Base-by-base conservation (phyloP, 108 stramenopile species). In the Skeletonema marinoi region DNA sequence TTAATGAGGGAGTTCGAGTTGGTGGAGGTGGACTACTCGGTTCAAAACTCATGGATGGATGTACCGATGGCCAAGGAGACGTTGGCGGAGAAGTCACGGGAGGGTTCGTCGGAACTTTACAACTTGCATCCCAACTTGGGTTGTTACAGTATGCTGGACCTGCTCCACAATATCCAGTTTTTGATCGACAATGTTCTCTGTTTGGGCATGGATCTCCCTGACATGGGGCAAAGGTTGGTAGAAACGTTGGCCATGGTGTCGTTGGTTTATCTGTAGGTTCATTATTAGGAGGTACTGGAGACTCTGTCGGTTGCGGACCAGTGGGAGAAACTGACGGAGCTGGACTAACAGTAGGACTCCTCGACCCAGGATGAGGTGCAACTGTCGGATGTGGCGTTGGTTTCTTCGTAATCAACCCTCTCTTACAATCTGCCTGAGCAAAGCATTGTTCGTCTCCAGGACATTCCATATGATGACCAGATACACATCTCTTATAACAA, bases 361-460 rank as follows among this genome's bases (percentile, higher is more conserved):
- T 48, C 19, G 78, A 68, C 63, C 78, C 78, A 0, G 41, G 21
- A 33, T 68, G 29, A 33, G 51, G 35, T 10, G 61, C 67, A 11
- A 60, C 59, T 36, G 72, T 36, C n/a, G 71, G 65, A 21, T 50
- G 62, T 1, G 58, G 38, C 17, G 65, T 50, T 41, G 71, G 72
- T 29, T 66, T 30, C 17, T 48, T 41, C 50, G 54, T 36, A 50
- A 75, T 75, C 0, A 75, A 58, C 60, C 74, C 74, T 50, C 65
- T 71, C 56, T 65, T 65, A 59, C 81, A 82, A 31, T 74, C 70
- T 16, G 74, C 74, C 66, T 82, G 70, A n/a, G 81, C 81, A 62
- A 82, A 82, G 59, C 81, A 82, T 51, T 82, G 56, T 56, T 82
- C 81, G 3, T 63, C 81, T 48, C 38, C 68, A 17, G 60, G 68